Evolutionary conservation across 1,139 yeast species (phyloP).

Genomic region (Yamadazyma blattariae): DNA sequence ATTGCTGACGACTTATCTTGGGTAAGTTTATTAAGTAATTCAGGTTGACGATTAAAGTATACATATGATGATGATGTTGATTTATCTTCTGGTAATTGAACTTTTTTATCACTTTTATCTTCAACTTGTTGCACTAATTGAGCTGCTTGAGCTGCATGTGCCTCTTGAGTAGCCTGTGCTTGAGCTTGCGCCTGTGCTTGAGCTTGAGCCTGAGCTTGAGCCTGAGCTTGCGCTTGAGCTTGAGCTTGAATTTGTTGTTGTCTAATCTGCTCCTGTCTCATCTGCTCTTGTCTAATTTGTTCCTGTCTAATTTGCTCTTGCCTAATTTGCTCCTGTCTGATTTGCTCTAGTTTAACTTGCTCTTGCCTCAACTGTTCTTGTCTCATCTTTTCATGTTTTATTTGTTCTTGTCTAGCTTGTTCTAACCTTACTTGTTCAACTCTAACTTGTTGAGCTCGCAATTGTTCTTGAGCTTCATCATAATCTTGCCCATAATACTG

Average conservation of each 20-base stretch:
- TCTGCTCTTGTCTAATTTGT: constrained; percentile 5
- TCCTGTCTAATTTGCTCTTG: neutral
- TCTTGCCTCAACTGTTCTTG: constrained; percentile 5
- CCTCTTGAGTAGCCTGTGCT: constrained; percentile 9
- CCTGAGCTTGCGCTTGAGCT: constrained; percentile 12
- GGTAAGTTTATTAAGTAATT: constrained; percentile 57
- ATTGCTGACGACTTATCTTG: constrained; percentile 77
- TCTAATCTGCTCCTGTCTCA: constrained; percentile 4
- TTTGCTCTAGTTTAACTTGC: constrained; percentile 4
- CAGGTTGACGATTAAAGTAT: constrained; percentile 85
- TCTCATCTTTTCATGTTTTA: constrained; percentile 8
- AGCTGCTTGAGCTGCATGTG: neutral
- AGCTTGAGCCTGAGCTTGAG: constrained; percentile 6
- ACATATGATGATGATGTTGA: constrained; percentile 42
- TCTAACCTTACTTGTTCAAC: constrained; percentile 5
- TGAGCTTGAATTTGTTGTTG: constrained; percentile 2
- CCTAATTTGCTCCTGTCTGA: constrained; percentile 8
- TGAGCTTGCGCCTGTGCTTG: constrained; percentile 1
- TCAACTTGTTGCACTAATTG: neutral
- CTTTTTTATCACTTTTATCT: no score
- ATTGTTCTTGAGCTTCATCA: constrained; percentile 5
- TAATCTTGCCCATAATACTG: constrained; percentile 8
- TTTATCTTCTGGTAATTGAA: neutral
- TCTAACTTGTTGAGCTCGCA: constrained; percentile 4
- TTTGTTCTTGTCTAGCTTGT: constrained; percentile 3